phyloP scores from a whole-genome alignment of 495 filamentous ascomycete genomes.

The Hypoxylon fuscum region DNA sequence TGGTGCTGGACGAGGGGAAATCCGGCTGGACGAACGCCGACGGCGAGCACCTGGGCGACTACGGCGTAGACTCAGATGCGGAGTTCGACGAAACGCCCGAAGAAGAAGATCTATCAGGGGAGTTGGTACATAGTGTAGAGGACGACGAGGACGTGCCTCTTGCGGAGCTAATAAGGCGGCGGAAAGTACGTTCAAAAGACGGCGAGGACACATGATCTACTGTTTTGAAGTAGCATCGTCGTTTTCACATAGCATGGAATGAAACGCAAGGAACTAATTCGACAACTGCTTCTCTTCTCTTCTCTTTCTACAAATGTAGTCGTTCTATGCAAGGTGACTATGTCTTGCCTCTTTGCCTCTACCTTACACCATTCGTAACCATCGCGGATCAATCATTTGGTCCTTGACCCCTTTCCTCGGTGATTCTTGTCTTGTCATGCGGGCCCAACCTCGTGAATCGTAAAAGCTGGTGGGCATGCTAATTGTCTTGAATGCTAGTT shows the following conservation, averaged over 20 bases:
- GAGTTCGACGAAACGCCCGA: constrained; percentile 70
- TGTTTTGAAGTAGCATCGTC: neutral
- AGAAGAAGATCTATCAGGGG: constrained; percentile 1
- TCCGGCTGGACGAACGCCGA: constrained; percentile 84
- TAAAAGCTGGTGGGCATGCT: too few relatives aligned
- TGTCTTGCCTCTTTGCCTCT: constrained; percentile 15
- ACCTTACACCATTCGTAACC: neutral
- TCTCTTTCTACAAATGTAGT: constrained; percentile 22
- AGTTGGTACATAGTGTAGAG: constrained; percentile 9
- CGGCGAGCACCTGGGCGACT: constrained; percentile 86
- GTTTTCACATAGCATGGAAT: neutral
- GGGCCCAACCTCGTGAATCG: constrained; percentile 24
- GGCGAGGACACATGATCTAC: constrained; percentile 35
- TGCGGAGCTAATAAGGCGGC: constrained; percentile 67
- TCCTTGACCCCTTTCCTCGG: neutral
- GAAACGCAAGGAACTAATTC: constrained; percentile 7
- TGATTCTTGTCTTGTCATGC: constrained; percentile 18
- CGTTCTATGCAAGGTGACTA: constrained; percentile 30
- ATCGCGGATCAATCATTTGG: neutral
- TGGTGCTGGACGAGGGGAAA: constrained; percentile 56
- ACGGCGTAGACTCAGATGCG: constrained; percentile 86
- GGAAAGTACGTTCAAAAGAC: constrained; percentile 49
- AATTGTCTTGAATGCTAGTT: neutral
- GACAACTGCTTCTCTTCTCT: constrained; percentile 5
- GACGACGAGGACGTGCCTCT: constrained; percentile 81